Evolutionary conservation across 208 protist genomes (phyloP).

Genomic region (Trypanosoma theileri): DNA sequence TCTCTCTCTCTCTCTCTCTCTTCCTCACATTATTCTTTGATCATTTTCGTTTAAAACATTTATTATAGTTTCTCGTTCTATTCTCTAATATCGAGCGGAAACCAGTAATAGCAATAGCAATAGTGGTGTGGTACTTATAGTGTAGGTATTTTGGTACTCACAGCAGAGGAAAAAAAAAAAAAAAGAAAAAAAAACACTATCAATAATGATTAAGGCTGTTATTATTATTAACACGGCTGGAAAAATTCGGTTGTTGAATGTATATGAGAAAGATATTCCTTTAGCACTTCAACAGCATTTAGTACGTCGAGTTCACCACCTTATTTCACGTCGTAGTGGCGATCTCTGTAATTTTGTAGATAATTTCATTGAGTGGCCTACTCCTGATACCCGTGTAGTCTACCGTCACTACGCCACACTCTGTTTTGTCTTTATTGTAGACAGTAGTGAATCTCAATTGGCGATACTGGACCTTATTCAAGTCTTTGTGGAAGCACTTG

Average conservation of each 20-base stretch:
- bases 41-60: too few relatives aligned
- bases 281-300: conserved; percentile 82
- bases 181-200: too few relatives aligned
- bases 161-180: too few relatives aligned
- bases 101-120: too few relatives aligned
- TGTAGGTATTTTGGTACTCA: too few relatives aligned
- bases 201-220: conserved; percentile 95
- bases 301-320: conserved; percentile 86
- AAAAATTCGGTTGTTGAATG: conserved; percentile 95
- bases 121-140: too few relatives aligned
- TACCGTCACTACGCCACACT: conserved; percentile 98
- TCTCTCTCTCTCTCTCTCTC: background rate
- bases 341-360: conserved; percentile 97
- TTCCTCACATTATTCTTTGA: too few relatives aligned
- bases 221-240: conserved; percentile 98
- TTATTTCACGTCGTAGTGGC: conserved; percentile 92
- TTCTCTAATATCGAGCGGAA: too few relatives aligned
- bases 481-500: conserved; percentile 97
- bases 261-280: conserved; percentile 91
- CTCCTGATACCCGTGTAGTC: conserved; percentile 95
- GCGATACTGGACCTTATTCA: conserved; percentile 98
- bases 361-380: conserved; percentile 85
- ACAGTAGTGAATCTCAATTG: conserved; percentile 96
- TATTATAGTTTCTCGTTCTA: too few relatives aligned
- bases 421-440: conserved; percentile 97